Percentiles rank a stretch among this genome's conserved stretches.
phyloP scores from a whole-genome alignment of 2,329 filamentous ascomycete species.

The Lojkania enalia region DNA sequence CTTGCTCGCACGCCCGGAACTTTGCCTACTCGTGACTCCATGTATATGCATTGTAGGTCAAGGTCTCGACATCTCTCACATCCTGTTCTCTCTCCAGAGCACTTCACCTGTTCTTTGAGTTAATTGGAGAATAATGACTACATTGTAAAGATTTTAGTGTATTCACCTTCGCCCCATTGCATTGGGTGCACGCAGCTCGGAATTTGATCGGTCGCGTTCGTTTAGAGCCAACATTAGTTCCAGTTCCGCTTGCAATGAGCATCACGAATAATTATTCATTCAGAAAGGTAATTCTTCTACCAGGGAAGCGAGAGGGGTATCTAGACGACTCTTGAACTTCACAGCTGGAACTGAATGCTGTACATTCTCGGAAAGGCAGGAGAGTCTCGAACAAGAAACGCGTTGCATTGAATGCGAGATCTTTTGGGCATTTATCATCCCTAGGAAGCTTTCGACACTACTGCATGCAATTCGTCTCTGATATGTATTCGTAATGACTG shows the following conservation, averaged over 20 bases:
- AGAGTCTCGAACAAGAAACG: no score
- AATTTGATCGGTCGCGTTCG: constrained; percentile 7
- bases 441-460: no score
- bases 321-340: no score
- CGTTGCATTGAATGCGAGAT: no score
- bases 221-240: no score
- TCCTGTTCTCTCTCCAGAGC: constrained; percentile 8
- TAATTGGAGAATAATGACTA: not conserved
- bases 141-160: not conserved
- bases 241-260: not conserved
- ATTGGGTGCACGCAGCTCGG: constrained; percentile 11
- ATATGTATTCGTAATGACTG: no score
- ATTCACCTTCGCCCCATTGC: constrained; percentile 7
- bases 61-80: constrained; percentile 8
- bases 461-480: no score
- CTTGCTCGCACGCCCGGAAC: constrained; percentile 8
- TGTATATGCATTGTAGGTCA: constrained; percentile 8
- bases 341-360: no score
- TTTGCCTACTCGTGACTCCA: constrained; percentile 10
- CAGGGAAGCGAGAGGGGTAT: no score
- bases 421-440: no score
- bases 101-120: constrained; percentile 7
- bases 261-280: not conserved
- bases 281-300: no score
- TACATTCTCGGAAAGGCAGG: no score